Conservation (phyloP, 192 early-diverging fungal genomes). For the Funneliformis mosseae region DNA sequence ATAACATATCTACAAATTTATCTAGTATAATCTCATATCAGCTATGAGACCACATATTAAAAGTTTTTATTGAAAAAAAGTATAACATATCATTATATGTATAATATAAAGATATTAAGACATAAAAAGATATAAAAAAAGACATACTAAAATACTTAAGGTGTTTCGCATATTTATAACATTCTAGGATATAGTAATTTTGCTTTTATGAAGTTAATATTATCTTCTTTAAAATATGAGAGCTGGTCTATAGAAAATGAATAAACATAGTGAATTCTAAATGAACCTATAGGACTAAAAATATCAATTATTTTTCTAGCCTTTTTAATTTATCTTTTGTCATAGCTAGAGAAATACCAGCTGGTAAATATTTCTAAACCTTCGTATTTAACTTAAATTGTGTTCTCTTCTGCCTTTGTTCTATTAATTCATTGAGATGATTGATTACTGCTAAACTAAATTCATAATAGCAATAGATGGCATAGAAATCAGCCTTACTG, state of each 20-base stretch:
- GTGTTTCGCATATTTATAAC: neutral
- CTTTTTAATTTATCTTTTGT: neutral
- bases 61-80: too few species aligned
- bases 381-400: neutral
- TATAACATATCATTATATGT: neutral
- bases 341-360: neutral
- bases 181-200: neutral
- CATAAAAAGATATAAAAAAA: neutral
- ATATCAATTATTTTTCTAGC: neutral
- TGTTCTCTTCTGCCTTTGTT: neutral
- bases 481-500: neutral
- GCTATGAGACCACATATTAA: too few species aligned
- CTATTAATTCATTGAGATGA: neutral
- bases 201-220: neutral
- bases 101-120: too few species aligned
- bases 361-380: neutral
- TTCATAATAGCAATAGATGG: neutral
- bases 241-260: neutral
- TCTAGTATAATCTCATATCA: neutral
- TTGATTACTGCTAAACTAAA: neutral
- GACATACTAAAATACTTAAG: neutral
- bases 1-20: constrained; percentile 7
- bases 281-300: neutral
- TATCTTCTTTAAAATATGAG: too few species aligned
- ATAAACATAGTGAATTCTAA: neutral